Conservation (phyloP, 2,329 filamentous ascomycete genomes). For the Albophoma yamanashiensis region DNA sequence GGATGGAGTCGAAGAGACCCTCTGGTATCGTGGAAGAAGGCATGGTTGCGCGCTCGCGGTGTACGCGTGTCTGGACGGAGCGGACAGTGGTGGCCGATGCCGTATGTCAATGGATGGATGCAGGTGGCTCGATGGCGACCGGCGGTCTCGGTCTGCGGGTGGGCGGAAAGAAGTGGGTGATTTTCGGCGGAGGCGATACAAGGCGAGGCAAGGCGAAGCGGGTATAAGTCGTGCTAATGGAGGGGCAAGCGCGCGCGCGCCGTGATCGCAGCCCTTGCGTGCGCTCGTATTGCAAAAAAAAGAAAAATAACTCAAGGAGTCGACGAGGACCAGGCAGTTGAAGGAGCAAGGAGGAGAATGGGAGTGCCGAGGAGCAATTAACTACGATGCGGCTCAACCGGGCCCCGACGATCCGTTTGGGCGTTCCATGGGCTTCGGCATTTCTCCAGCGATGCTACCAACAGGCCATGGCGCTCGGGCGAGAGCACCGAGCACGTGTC, state of each 20-base stretch:
- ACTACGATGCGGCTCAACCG: neutral
- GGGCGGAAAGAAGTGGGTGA: neutral
- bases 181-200: neutral
- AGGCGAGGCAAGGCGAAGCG: too few species aligned
- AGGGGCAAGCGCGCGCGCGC: neutral
- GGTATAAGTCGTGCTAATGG: neutral
- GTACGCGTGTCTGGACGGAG: neutral
- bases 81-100: neutral
- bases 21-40: constrained; percentile 37
- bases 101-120: neutral
- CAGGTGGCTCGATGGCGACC: neutral
- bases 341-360: neutral
- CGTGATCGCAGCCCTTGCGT: neutral
- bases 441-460: neutral
- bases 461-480: neutral
- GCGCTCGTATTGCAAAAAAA: neutral
- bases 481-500: neutral
- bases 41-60: constrained; percentile 23
- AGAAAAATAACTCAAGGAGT: too few species aligned
- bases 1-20: constrained; percentile 53
- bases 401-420: neutral
- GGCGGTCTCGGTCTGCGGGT: neutral
- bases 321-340: neutral
- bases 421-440: neutral
- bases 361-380: neutral